Base-by-base conservation (phyloP, 345 rosid species). In the Dovyalis caffra region DNA sequence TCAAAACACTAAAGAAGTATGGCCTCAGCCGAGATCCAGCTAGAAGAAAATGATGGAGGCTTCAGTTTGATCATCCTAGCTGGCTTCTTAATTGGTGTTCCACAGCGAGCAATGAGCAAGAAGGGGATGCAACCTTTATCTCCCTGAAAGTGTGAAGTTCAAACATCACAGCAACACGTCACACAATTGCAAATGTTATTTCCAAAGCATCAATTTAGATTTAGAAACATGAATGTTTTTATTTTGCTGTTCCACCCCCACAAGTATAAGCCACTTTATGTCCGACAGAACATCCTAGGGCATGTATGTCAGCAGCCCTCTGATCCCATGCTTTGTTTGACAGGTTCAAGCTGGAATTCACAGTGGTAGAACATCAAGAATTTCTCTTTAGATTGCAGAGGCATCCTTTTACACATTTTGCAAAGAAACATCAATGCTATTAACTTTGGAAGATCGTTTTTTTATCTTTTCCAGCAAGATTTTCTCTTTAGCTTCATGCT, bases 1-100 rank as follows among this genome's bases (percentile, higher is more conserved):
- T 95, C 85, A 89, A 82, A 57, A 88, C 90, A 8, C 83, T 95
- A 68, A 90, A 84, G 83, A 95, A 86, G 87, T 95, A 87, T 73
- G 86, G 90, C 63, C 97, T 95, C 31, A 90, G 92, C 85, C 92
- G 99, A 60, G 97, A 95, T 83, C 98, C 94, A 32, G 63, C 78
- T 10, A 80, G 77, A 49, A 87, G 86, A 84, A 90, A 83, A 74
- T 80, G 76, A 87, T 73, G 73, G 77, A 72, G 16, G 26, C 28
- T 6, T 16, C 1, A 53, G 15, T 51, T 38, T 74, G 28, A 35
- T 7, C 34, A 8, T 53, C 49, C n/a, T 20, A n/a, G 61, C n/a
- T 18, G 45, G 11, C 16, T 35, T 35, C 62, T 23, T 16, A 7
- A 18, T 33, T 3, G n/a, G 38, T 57, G 20, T 68, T 61, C 18